These are phyloP conservation scores for Ocimum tenuiflorum DNA, from an alignment of 257 asterid genomes.

Conservation along the genomic window DNA sequence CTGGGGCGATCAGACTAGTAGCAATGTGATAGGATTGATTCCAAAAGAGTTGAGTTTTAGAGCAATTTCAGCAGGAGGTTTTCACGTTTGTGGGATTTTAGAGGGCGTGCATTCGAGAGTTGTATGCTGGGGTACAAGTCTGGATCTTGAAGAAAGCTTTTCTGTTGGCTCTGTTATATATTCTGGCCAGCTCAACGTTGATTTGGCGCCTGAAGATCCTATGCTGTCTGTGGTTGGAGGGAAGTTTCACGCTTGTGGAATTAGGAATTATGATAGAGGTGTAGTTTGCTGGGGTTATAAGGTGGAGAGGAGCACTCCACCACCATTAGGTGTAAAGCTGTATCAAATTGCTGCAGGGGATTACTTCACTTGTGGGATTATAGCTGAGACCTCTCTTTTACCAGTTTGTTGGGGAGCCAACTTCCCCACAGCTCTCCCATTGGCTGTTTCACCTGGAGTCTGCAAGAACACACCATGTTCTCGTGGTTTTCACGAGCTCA, in stretches of 20 bases:
- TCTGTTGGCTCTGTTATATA: slow-evolving; percentile 26
- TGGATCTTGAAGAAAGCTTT: slow-evolving; percentile 46
- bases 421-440: slow-evolving; percentile 58
- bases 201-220: slow-evolving; percentile 45
- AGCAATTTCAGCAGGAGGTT: slow-evolving; percentile 81
- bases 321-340: slow-evolving; percentile 60
- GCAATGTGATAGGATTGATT: slow-evolving; percentile 44
- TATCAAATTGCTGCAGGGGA: slow-evolving; percentile 87
- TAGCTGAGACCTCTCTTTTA: slow-evolving; percentile 44
- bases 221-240: slow-evolving; percentile 79
- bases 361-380: slow-evolving; percentile 84
- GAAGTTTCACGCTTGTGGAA: slow-evolving; percentile 77
- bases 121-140: slow-evolving; percentile 72
- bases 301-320: slow-evolving; percentile 65
- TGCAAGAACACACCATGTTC: slow-evolving; percentile 53
- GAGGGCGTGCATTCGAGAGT: slow-evolving; percentile 50
- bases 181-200: slow-evolving; percentile 41
- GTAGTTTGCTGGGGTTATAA: slow-evolving; percentile 82
- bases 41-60: slow-evolving; percentile 48
- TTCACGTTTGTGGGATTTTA: slow-evolving; percentile 81
- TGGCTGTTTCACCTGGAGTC: slow-evolving; percentile 68
- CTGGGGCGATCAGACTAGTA: slow-evolving; percentile 87
- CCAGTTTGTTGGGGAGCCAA: slow-evolving; percentile 87
- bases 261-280: slow-evolving; percentile 51
- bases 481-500: slow-evolving; percentile 46